Conservation (phyloP, 768 basidiomycete genomes). For the Boletus eberwhitei region DNA sequence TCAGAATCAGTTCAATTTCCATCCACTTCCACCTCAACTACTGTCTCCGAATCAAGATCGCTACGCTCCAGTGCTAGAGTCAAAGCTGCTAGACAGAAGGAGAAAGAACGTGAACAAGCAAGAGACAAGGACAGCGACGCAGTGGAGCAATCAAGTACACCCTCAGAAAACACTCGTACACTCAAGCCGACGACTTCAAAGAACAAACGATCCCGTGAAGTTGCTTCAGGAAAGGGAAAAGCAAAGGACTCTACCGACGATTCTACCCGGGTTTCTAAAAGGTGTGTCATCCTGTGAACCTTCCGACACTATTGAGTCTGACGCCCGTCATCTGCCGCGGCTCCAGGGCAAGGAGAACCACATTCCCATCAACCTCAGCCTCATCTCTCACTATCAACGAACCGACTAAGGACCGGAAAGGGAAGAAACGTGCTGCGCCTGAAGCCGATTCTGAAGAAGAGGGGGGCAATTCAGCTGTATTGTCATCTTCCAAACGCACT, state of each 20-base stretch:
- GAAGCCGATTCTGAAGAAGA: constrained; percentile 71
- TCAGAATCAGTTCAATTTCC: constrained; percentile 34
- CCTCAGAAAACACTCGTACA: constrained; percentile 44
- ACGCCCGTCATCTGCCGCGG: constrained; percentile 32
- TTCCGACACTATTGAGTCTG: constrained; percentile 22
- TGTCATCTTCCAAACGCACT: constrained; percentile 59
- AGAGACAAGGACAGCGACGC: constrained; percentile 54
- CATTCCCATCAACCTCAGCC: constrained; percentile 38
- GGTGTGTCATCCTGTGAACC: constrained; percentile 46
- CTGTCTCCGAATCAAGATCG: constrained; percentile 51
- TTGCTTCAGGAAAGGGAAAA: constrained; percentile 55
- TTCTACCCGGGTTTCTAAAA: constrained; percentile 51
- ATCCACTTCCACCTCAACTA: constrained; percentile 33
- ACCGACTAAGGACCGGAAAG: constrained; percentile 71
- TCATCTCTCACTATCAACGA: constrained; percentile 70
- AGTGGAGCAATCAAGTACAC: constrained; percentile 38
- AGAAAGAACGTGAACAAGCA: constrained; percentile 50
- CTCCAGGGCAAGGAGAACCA: constrained; percentile 58
- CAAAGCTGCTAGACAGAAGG: constrained; percentile 71
- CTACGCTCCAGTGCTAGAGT: constrained; percentile 75
- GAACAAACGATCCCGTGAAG: constrained; percentile 52
- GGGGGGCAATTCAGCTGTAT: constrained; percentile 39
- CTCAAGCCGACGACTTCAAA: constrained; percentile 39
- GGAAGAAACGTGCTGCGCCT: constrained; percentile 88
- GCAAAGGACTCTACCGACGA: constrained; percentile 58